phyloP scores from a whole-genome alignment of 768 basidiomycete species.

The Boletus reticulatus region DNA sequence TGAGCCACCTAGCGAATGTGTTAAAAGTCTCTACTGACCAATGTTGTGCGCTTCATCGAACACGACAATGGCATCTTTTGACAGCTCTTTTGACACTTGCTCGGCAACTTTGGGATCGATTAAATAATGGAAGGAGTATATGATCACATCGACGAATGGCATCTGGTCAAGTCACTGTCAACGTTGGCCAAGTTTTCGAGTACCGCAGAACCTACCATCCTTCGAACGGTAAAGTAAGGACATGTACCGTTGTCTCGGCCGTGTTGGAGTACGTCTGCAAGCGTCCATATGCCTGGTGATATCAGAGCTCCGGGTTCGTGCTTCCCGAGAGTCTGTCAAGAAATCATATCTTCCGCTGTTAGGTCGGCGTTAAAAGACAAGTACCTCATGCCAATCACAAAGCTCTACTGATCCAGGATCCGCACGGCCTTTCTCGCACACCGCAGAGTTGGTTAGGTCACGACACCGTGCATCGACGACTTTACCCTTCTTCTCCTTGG shows the following conservation, averaged over 20 bases:
- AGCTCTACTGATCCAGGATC: conserved; percentile 89
- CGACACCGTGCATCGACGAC: conserved; percentile 96
- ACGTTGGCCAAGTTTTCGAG: neutral
- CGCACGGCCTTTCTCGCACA: conserved; percentile 77
- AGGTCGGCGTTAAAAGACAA: conserved; percentile 12
- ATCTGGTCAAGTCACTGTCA: conserved; percentile 53
- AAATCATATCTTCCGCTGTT: neutral
- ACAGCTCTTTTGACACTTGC: conserved; percentile 96
- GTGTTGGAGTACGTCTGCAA: conserved; percentile 89
- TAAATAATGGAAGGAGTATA: conserved; percentile 98
- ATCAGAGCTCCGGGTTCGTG: conserved; percentile 80
- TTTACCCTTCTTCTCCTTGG: conserved; percentile 98
- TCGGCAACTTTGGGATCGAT: conserved; percentile 99
- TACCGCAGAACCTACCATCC: conserved; percentile 69
- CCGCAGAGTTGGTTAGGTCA: conserved; percentile 85
- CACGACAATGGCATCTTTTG: conserved; percentile 97
- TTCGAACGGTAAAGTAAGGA: conserved; percentile 93
- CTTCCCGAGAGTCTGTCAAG: conserved; percentile 71
- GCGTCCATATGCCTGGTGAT: conserved; percentile 86
- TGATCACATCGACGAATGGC: conserved; percentile 93
- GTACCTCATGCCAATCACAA: conserved; percentile 95
- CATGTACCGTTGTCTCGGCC: conserved; percentile 85
- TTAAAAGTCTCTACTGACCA: conserved; percentile 46
- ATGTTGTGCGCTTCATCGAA: conserved; percentile 99
- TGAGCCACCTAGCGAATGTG: neutral